Base-by-base conservation (phyloP, 345 rosid genomes). In the Litchi chinensis region DNA sequence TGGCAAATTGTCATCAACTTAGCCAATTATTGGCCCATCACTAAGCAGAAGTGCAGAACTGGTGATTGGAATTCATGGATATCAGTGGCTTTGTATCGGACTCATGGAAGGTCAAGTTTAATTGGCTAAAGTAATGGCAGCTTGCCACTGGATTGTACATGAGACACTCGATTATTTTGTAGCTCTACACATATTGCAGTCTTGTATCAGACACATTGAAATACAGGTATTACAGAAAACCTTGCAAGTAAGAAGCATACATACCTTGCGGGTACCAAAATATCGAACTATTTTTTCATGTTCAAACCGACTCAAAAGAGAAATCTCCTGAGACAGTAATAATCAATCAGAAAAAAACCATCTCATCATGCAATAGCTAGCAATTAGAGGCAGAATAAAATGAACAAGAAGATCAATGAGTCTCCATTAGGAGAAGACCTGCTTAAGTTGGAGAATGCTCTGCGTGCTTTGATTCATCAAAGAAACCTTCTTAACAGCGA, bases 401-500 rank as follows among this genome's bases (percentile, higher is more conserved):
- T 4, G n/a, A 18, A 63, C 32, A 40, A 57, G 40, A n/a, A 13
- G 21, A 59, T 73, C 0, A 43, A 62, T 21, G 57, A 16, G 40
- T 19, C 8, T 15, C 52, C 46, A 32, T 18, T 13, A 50, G 24
- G 48, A 32, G 19, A 65, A 65, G 62, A 95, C 98, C 90, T 88
- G 91, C 82, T 95, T 97, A 50, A 95, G 93, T 85, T 95, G 95
- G 73, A 74, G 76, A 82, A 95, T 79, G 76, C 97, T 86, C 79
- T 93, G 91, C 80, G 80, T 88, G 77, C 97, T 97, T 77, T 90
- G 97, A 86, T 93, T 92, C 81, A 86, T 89, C 68, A 95, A 84
- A 43, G 94, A 93, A 83, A 95, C 98, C 87, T 95, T 97, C 80
- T 95, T 93, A 73, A 95, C 83, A 57, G 97, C 98, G 79, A 95